Evolutionary conservation across 257 asterid genomes (phyloP), one percentile per base, ranked within the genome.

Genomic region (Ophiorrhiza pumila): DNA sequence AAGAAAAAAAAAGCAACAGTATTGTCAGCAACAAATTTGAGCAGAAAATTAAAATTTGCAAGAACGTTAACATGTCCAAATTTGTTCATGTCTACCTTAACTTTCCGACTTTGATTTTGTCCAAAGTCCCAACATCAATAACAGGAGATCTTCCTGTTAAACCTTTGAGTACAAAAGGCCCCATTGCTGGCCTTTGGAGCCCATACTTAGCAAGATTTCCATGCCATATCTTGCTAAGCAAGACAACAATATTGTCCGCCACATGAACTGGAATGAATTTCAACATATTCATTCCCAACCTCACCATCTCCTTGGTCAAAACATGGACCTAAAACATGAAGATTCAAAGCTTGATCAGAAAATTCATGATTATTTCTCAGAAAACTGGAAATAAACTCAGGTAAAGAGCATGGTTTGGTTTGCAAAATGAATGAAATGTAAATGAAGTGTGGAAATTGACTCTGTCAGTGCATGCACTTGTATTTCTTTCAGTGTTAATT

Each of bases 251-350:
- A 0, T 68, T 74, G 60, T 88, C 92, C 66, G 85, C 90, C 0
- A 71, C 0, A 50, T 60, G 35, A 2, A 77, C 0, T 22, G 85
- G 81, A 7, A 83, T 0, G 47, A 74, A 77, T 10, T 39, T 42
- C 6, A 85, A 34, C 17, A 88, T 31, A 11, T 5, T 20, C 91
- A 87, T 90, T 27, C 85, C 95, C 0, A 43, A 13, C 25, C 76
- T 76, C 43, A 84, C 86, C 79, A 85, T 68, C n/a, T 72, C 68
- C 65, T 82, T 77, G 0, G 67, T 77, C 1, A 90, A 23, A 1
- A 85, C 72, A 70, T 90, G 96, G 37, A 85, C 78, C 95, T 90
- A 71, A 32, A 37, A 50, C n/a, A n/a, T n/a, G n/a, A n/a, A n/a
- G n/a, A n/a, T n/a, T n/a, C n/a, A n/a, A n/a, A n/a, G n/a, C n/a